Evolutionary conservation across 2,329 filamentous ascomycete species (phyloP).

Genomic region (Albifimbria verrucaria): DNA sequence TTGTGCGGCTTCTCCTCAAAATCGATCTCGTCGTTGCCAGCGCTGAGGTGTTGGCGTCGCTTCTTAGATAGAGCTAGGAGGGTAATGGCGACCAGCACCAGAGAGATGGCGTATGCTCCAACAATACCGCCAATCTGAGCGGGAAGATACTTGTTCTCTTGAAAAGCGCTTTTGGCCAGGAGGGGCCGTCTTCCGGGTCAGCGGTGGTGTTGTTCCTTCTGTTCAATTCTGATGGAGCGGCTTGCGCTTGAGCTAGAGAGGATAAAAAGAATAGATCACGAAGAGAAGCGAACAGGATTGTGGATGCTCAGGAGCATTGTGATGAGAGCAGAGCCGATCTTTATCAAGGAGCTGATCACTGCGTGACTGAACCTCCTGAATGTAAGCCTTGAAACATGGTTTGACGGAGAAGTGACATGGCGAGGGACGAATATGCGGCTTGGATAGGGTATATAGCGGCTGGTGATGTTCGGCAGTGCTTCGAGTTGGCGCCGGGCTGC

Average conservation of each 20-base stretch:
- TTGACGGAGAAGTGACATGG: conserved; percentile 44
- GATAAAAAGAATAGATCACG: conserved; percentile 23
- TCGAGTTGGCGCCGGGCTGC: conserved; percentile 38
- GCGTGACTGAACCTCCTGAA: conserved; percentile 40
- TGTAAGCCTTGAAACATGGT: conserved; percentile 47
- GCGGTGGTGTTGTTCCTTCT: conserved; percentile 42
- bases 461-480: conserved; percentile 46
- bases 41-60: conserved; percentile 48
- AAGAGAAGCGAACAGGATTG: conserved; percentile 22
- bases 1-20: conserved; percentile 25
- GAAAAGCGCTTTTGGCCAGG: conserved; percentile 54
- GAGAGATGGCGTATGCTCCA: conserved; percentile 75
- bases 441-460: conserved; percentile 56
- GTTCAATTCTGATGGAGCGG: conserved; percentile 21
- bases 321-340: conserved; percentile 19
- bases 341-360: conserved; percentile 28
- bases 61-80: conserved; percentile 59
- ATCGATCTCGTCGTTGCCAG: conserved; percentile 51
- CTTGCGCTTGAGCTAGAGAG: conserved; percentile 24
- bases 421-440: conserved; percentile 38
- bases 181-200: conserved; percentile 58
- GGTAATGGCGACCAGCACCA: conserved; percentile 68
- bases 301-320: conserved; percentile 6
- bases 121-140: conserved; percentile 81
- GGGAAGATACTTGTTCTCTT: conserved; percentile 66